phyloP scores from a whole-genome alignment of 2,329 filamentous ascomycete genomes.

The Penicillium thymicola region DNA sequence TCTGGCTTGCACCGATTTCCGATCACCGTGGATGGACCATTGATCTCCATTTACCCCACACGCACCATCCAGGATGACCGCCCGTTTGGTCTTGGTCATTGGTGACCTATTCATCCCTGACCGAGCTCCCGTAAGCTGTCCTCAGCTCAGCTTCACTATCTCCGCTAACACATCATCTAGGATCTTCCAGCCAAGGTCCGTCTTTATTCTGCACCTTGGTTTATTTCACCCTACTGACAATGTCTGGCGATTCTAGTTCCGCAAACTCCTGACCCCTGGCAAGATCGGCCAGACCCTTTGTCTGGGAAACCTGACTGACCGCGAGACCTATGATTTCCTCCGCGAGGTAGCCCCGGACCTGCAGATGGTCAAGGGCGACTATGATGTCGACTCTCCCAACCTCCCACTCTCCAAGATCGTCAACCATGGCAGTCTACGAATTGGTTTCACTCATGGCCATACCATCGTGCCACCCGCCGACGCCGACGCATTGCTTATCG shows the following conservation, averaged over 20 bases:
- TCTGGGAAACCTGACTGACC: constrained; percentile 76
- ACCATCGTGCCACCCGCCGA: constrained; percentile 67
- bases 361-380: constrained; percentile 68
- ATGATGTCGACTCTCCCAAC: constrained; percentile 65
- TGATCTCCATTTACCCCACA: constrained; percentile 19
- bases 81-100: constrained; percentile 85
- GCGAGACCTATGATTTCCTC: constrained; percentile 75
- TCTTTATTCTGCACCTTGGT: constrained; percentile 1
- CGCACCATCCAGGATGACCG: constrained; percentile 57
- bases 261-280: constrained; percentile 76
- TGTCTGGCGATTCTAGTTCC: constrained; percentile 59
- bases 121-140: constrained; percentile 65
- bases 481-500: constrained; percentile 64
- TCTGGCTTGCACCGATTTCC: not conserved
- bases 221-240: not conserved
- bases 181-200: constrained; percentile 83
- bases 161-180: constrained; percentile 35
- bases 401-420: constrained; percentile 66
- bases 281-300: constrained; percentile 81
- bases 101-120: constrained; percentile 94
- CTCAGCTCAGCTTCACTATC: constrained; percentile 14
- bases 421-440: constrained; percentile 64
- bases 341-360: constrained; percentile 69
- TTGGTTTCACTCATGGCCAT: constrained; percentile 69
- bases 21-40: constrained; percentile 27